These are phyloP conservation scores for Fraxinus paxiana DNA, from an alignment of 305 asterid genomes.

Conservation along the genomic window DNA sequence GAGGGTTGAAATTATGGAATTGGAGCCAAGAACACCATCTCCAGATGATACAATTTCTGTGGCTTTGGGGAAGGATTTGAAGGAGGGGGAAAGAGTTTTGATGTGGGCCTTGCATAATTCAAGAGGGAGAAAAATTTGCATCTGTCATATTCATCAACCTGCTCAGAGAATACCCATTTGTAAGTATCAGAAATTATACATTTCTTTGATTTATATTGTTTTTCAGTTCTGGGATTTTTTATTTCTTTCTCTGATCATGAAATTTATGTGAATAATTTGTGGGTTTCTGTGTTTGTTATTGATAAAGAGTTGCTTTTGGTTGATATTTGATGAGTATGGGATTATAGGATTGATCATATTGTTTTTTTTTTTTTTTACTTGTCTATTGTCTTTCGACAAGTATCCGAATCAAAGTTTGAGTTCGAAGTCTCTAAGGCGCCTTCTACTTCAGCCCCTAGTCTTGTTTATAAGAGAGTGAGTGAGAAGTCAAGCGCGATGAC, in stretches of 20 bases:
- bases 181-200: slow-evolving; percentile 26
- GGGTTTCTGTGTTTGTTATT: background rate
- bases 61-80: slow-evolving; percentile 71
- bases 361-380: too few species aligned
- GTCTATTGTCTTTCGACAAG: background rate
- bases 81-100: slow-evolving; percentile 53
- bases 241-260: background rate
- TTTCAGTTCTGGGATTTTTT: background rate
- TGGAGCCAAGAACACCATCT: slow-evolving; percentile 31
- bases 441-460: background rate
- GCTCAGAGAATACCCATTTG: slow-evolving; percentile 68
- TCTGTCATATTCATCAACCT: slow-evolving; percentile 82
- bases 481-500: background rate
- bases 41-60: slow-evolving; percentile 51
- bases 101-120: slow-evolving; percentile 68
- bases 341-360: background rate
- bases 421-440: background rate
- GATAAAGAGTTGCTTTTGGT: slow-evolving; percentile 7
- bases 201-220: background rate
- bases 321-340: background rate
- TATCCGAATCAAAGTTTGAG: background rate
- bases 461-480: background rate
- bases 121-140: slow-evolving; percentile 50
- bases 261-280: background rate
- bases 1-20: slow-evolving; percentile 26